Percentiles rank a stretch among this genome's conserved stretches.
Conservation (phyloP, 164 flowering plant genomes). For the Santalum album region DNA sequence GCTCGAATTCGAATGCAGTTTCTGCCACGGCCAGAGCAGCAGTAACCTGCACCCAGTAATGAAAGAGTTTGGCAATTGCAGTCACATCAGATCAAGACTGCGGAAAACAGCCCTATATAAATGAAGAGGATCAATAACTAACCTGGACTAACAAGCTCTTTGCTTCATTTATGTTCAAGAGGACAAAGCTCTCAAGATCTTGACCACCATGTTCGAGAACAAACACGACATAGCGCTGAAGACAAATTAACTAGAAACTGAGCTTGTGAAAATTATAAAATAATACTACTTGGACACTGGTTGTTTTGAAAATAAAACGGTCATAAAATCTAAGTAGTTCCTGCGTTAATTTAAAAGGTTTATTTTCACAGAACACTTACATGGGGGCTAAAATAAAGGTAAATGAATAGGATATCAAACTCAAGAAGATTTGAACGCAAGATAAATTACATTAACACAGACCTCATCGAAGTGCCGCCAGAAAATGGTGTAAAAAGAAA, state of each 20-base stretch:
- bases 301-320: not conserved
- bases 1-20: constrained; percentile 90
- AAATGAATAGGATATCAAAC: no score
- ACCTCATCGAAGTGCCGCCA: no score
- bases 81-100: not conserved
- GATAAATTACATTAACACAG: no score
- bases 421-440: no score
- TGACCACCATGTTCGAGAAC: constrained; percentile 83
- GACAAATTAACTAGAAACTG: no score
- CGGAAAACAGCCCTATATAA: not conserved
- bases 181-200: constrained; percentile 92
- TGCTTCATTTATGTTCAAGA: constrained; percentile 67
- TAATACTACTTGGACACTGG: not conserved
- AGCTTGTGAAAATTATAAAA: not conserved
- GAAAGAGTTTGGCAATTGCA: not conserved
- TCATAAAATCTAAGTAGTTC: not conserved
- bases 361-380: no score
- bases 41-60: constrained; percentile 50
- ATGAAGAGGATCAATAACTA: constrained; percentile 3
- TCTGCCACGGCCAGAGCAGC: constrained; percentile 90
- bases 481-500: no score
- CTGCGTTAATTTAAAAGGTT: no score
- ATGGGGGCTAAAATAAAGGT: no score
- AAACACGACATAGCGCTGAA: constrained; percentile 78
- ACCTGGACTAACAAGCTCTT: constrained; percentile 73